Base-by-base conservation (phyloP, 2,329 filamentous ascomycete species). In the Colletotrichum sp. region DNA sequence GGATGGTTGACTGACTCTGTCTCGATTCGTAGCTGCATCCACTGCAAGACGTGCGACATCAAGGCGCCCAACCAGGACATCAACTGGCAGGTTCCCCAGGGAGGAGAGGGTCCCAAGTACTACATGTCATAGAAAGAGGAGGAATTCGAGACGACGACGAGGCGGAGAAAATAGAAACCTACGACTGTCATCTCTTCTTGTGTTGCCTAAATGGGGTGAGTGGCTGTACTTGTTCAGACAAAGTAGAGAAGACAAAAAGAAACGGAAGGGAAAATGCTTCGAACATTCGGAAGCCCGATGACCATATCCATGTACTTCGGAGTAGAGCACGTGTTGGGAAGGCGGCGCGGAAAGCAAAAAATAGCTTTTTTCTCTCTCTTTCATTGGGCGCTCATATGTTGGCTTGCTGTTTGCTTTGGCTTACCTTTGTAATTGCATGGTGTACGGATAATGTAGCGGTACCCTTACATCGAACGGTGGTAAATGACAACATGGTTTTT, bases 21-120 rank as follows among this genome's bases (percentile, higher is more conserved):
- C 30, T 15, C 24, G 6, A 21, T 36, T 5, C 67, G 55, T 80
- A 98, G 96, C 87, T 99, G 97, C 85, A 98, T 99, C 79, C 97
- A 99, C 87, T 99, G 97, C 90, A 99, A 99, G 91, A 99, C 97
- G 16, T 99, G 97, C 85, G 97, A 99, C 85, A 99, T 99, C 88
- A 99, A 99, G 88, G 96, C 95, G 18, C 97, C 97, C 9, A 92
- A 93, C 78, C 97, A 99, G 88, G 97, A 99, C 83, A 99, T 99
- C 86, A 98, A 98, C 85, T 98, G 95, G 95, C 92, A 95, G 80
- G 97, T 97, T 36, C 97, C 97, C 8, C 96, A 98, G 84, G 96
- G 97, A 79, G 97, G 96, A 68, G 97, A 93, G 80, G 92, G 92
- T 2, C 92, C 92, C 44, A 93, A 94, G 84, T 94, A 94, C 83